A percentile compares a stretch with the other conserved stretches of the same genome.
phyloP scores from a whole-genome alignment of 176 grass and related monocot genomes.

The Phoenix dactylifera region DNA sequence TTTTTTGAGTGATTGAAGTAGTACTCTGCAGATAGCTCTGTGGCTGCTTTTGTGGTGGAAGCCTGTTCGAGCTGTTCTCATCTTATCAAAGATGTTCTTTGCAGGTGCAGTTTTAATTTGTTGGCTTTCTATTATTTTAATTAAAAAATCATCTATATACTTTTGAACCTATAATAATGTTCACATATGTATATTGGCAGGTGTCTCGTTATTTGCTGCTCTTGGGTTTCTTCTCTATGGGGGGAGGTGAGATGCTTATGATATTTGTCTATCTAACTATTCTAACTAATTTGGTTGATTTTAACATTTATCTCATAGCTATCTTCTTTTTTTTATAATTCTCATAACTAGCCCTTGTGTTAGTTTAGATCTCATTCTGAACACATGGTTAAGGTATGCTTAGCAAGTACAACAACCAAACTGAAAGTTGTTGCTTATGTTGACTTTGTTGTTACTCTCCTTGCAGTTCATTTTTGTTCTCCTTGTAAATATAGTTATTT shows the following conservation, averaged over 20 bases:
- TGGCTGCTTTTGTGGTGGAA: conserved; percentile 98
- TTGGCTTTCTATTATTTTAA: background rate
- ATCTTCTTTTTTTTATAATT: too few relatives aligned
- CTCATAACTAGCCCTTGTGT: too few relatives aligned
- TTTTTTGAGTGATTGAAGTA: too few relatives aligned
- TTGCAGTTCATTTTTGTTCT: too few relatives aligned
- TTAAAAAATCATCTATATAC: background rate
- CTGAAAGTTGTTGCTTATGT: too few relatives aligned
- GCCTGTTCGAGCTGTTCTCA: conserved; percentile 54
- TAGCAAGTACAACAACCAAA: too few relatives aligned
- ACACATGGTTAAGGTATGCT: too few relatives aligned
- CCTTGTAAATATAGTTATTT: too few relatives aligned
- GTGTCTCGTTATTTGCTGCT: conserved; percentile 81
- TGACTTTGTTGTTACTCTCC: too few relatives aligned
- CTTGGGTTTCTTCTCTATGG: conserved; percentile 89
- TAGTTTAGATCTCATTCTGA: too few relatives aligned
- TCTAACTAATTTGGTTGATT: too few relatives aligned
- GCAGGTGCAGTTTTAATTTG: conserved; percentile 50
- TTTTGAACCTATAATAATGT: background rate
- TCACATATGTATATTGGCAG: conserved; percentile 22
- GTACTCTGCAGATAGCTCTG: conserved; percentile 55
- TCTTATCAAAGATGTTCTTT: conserved; percentile 94
- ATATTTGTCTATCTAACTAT: too few relatives aligned
- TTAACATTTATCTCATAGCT: background rate
- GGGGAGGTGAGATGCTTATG: conserved; percentile 48